Base-by-base conservation (phyloP, 192 early-diverging fungal genomes). In the Diversispora epigaea region DNA sequence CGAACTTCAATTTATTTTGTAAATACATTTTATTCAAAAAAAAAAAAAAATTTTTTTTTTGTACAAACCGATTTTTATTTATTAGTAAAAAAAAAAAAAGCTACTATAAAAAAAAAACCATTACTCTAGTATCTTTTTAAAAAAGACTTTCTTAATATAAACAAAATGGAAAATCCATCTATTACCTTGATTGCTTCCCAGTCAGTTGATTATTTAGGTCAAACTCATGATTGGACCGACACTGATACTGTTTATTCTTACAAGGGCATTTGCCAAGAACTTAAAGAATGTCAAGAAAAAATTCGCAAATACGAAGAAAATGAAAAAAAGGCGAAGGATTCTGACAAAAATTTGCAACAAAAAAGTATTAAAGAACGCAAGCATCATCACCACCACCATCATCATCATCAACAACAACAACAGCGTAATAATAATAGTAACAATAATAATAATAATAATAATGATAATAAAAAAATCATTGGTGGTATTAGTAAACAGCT, bases 91-190 rank as follows among this genome's bases (percentile, higher is more conserved):
- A n/a, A n/a, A 32, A 32, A 32, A 32, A 32, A 32, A 32, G 25
- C 25, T 32, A 32, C 25, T n/a, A n/a, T n/a, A n/a, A n/a, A n/a
- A 32, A 32, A 32, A 32, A 32, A 32, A 32, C 25, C 25, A 32
- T 32, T 32, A 32, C 25, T 32, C 2, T 32, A 32, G n/a, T 32
- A 32, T 32, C 25, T 32, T 32, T 32, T 32, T 32, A 32, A 32
- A 32, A 32, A 32, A 32, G 2, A 32, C 2, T 32, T 32, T 32
- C 25, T 32, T 32, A 32, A 32, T 32, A 32, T 32, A 32, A 32
- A 32, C 12, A 45, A 75, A 64, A 75, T 75, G 73, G 73, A 75
- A 75, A 43, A 62, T 47, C 70, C 56, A 60, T 56, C 70, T 45
- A 25, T 65, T 11, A 52, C 47, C 17, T 19, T 40, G 1, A 54